phyloP scores from a whole-genome alignment of 2,329 filamentous ascomycete species.

The Lachnellula hyalina region DNA sequence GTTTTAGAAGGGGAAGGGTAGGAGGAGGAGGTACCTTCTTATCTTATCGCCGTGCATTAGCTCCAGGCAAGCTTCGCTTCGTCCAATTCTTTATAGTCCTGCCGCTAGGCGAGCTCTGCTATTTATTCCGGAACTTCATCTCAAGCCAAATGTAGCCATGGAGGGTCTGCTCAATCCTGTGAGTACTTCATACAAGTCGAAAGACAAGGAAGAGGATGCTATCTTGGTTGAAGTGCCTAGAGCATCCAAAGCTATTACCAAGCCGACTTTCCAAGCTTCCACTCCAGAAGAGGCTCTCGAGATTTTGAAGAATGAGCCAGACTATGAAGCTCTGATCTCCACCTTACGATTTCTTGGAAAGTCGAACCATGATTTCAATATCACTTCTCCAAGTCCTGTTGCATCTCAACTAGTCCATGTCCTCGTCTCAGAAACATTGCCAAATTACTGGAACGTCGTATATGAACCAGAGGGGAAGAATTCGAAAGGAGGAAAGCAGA shows the following conservation, averaged over 20 bases:
- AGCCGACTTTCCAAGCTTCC: slow-evolving; percentile 12
- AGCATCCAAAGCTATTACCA: slow-evolving; percentile 3
- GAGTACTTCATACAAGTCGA: slow-evolving; percentile 34
- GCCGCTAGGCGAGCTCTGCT: too few species aligned
- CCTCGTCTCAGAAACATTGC: slow-evolving; percentile 68
- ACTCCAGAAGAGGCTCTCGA: slow-evolving; percentile 49
- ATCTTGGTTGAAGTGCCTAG: slow-evolving; percentile 19
- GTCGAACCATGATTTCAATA: slow-evolving; percentile 41
- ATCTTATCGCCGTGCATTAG: slow-evolving; percentile 19
- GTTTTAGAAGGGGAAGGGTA: not conserved
- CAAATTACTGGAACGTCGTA: slow-evolving; percentile 74
- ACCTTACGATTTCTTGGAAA: slow-evolving; percentile 48
- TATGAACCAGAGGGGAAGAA: slow-evolving; percentile 37
- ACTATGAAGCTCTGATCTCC: slow-evolving; percentile 49
- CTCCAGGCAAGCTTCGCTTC: not conserved
- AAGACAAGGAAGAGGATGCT: slow-evolving; percentile 14
- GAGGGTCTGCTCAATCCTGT: slow-evolving; percentile 44
- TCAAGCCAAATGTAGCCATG: slow-evolving; percentile 36
- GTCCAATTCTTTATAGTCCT: not conserved
- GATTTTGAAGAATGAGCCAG: slow-evolving; percentile 56
- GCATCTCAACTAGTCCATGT: slow-evolving; percentile 70
- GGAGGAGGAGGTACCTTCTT: not conserved
- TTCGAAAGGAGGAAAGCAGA: slow-evolving; percentile 9
- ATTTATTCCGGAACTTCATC: not conserved
- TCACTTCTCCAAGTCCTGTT: slow-evolving; percentile 59